phyloP scores from a whole-genome alignment of 441 rosid genomes.

The Melastoma candidum region DNA sequence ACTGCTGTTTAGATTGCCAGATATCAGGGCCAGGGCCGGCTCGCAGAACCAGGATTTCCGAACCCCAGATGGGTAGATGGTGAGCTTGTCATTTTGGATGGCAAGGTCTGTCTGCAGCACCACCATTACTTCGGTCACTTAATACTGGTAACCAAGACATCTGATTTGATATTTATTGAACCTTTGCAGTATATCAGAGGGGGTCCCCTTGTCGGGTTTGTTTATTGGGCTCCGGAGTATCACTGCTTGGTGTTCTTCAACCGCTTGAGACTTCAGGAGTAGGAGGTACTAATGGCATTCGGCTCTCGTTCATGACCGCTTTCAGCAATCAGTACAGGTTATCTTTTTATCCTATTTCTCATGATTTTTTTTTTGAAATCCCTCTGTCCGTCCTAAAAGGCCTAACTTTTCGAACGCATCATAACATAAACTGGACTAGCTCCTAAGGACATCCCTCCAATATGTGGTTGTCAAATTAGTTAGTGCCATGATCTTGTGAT shows the following conservation, averaged over 20 bases:
- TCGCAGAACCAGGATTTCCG: constrained; percentile 82
- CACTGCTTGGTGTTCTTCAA: constrained; percentile 90
- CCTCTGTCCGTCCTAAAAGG: too few species aligned
- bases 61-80: constrained; percentile 98
- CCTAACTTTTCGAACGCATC: too few species aligned
- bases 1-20: constrained; percentile 59
- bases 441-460: too few species aligned
- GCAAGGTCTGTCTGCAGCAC: constrained; percentile 47
- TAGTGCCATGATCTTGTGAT: too few species aligned
- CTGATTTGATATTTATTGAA: neutral
- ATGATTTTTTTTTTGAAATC: too few species aligned
- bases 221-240: constrained; percentile 95
- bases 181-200: constrained; percentile 68
- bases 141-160: neutral
- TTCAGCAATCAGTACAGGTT: too few species aligned
- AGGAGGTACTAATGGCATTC: constrained; percentile 13
- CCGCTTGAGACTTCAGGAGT: constrained; percentile 68
- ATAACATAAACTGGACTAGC: too few species aligned
- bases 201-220: constrained; percentile 94
- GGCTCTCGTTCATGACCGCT: too few species aligned
- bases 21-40: constrained; percentile 94
- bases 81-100: constrained; percentile 91
- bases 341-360: too few species aligned
- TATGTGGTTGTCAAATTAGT: too few species aligned
- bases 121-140: neutral